Base-by-base conservation (phyloP, 257 asterid genomes). In the Jasminum sambac region DNA sequence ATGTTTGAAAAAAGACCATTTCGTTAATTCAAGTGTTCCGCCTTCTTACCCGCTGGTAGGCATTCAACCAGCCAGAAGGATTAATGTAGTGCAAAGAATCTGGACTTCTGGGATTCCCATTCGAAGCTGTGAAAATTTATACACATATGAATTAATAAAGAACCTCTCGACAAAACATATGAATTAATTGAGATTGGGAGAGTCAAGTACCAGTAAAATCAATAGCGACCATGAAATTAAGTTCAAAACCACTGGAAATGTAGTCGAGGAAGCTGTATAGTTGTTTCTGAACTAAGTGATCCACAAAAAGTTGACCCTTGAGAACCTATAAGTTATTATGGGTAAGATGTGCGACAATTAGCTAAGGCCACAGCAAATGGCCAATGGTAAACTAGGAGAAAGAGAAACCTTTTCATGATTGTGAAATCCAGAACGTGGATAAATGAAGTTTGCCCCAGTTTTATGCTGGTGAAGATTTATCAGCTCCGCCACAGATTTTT, bases 171-270 rank as follows among this genome's bases (percentile, higher is more conserved):
- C 38, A 70, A 57, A 39, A 26, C 50, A 39, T 13, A 36, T 5
- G 64, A 59, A 44, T 58, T 65, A 48, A 30, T 17, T 30, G 48
- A 62, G 63, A 37, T 57, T 2, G 41, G 61, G 64, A 66, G 7
- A 62, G 61, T 5, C 40, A 59, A 62, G 38, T 67, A 52, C 96
- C 97, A 34, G 96, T 91, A 81, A 89, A 91, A 81, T 91, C 96
- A 76, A 91, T 87, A 48, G 95, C 95, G 64, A 91, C 95, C 95
- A 87, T 89, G 76, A 91, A 91, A 75, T 76, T 86, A 36, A 91
- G 95, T 75, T 91, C 96, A 75, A 79, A 91, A 72, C 96, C 97
- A 75, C 90, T 87, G 61, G 96, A 87, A 63, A 91, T 82, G 62
- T 91, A 91, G 83, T 89, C 97, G 64, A 89, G 85, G 78, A 89